Conservation (phyloP, 2,329 filamentous ascomycete genomes). For the Colletotrichum nymphaeae region DNA sequence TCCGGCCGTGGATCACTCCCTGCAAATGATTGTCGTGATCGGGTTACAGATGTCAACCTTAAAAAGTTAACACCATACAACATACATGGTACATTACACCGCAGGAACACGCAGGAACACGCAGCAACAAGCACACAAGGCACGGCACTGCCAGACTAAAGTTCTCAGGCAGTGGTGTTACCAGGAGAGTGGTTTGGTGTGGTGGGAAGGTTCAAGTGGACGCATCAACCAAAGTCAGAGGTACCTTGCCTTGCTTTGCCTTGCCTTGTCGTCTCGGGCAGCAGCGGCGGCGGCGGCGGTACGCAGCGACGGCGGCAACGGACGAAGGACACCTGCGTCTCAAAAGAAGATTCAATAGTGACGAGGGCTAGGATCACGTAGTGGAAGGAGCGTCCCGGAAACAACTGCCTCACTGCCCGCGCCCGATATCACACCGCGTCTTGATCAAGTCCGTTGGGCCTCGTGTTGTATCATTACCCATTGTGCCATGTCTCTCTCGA, state of each 20-base stretch:
- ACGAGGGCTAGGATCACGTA: background rate
- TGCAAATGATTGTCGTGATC: constrained; percentile 23
- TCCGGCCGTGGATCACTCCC: background rate
- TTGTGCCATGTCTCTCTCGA: background rate
- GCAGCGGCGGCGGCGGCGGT: background rate
- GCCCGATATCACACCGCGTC: background rate
- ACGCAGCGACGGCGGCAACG: background rate
- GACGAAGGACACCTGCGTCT: background rate
- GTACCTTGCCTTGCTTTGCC: background rate
- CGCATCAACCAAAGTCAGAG: background rate
- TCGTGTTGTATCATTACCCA: background rate
- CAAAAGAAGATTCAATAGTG: background rate
- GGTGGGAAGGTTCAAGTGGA: constrained; percentile 11
- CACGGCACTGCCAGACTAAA: background rate
- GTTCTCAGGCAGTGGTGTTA: background rate
- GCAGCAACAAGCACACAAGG: too few relatives aligned
- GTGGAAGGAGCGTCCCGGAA: background rate
- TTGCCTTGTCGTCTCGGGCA: background rate
- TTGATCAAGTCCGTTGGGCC: background rate
- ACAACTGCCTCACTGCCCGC: background rate
- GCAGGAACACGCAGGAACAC: too few relatives aligned
- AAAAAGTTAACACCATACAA: background rate
- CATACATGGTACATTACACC: too few relatives aligned
- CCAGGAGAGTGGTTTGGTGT: constrained; percentile 20
- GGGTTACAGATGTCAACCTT: constrained; percentile 31